Conservation (phyloP, 257 asterid genomes). For the Mentha longifolia region DNA sequence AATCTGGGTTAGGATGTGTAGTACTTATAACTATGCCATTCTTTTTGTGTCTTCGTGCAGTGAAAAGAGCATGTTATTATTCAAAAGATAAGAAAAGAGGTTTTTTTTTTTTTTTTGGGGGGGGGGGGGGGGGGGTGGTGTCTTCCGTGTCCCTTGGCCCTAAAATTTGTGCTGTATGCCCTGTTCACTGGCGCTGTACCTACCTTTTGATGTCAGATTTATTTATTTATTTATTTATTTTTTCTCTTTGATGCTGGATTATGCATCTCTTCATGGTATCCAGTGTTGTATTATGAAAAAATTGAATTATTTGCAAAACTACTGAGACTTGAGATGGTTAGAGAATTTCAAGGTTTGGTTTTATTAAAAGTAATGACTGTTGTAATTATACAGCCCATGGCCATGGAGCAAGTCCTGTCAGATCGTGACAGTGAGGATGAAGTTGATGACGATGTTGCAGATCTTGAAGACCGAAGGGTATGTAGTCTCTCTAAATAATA, state of each 20-base stretch:
- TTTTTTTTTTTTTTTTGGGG: no score
- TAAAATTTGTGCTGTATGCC: background rate
- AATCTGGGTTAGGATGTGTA: slow-evolving; percentile 2
- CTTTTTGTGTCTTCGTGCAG: slow-evolving; percentile 15
- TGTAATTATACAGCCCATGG: slow-evolving; percentile 78
- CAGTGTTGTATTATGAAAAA: slow-evolving; percentile 2
- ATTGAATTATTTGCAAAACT: slow-evolving; percentile 18
- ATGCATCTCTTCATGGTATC: slow-evolving; percentile 15
- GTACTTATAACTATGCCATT: background rate
- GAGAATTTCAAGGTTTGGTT: slow-evolving; percentile 24
- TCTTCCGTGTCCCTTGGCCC: background rate
- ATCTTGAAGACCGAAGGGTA: slow-evolving; percentile 98
- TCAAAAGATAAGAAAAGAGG: slow-evolving; percentile 6
- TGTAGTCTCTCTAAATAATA: slow-evolving; percentile 33
- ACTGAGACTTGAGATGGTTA: background rate
- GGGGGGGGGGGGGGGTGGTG: background rate
- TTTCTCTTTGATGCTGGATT: slow-evolving; percentile 16
- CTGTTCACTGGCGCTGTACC: slow-evolving; percentile 8
- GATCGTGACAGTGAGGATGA: slow-evolving; percentile 99
- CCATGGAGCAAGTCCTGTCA: slow-evolving; percentile 90
- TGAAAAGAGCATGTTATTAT: slow-evolving; percentile 24
- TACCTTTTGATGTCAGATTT: slow-evolving; percentile 1
- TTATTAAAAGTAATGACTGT: slow-evolving; percentile 10
- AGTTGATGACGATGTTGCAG: slow-evolving; percentile 99
- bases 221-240: no score